Base-by-base conservation (phyloP, 2,329 filamentous ascomycete species). In the Talaromyces sp. region DNA sequence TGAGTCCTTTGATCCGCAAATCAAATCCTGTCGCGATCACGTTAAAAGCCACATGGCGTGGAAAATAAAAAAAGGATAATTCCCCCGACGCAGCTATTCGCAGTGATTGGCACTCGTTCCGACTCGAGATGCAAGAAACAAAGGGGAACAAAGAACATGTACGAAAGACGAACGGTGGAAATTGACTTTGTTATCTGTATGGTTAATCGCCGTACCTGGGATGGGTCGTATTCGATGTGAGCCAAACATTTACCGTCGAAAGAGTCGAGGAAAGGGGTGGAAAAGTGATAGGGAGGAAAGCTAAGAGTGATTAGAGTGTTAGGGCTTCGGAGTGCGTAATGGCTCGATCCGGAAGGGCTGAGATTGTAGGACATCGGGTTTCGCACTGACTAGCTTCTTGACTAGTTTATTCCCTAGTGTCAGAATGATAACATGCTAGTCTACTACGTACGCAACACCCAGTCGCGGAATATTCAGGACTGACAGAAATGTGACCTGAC, bases 251-350 rank as follows among this genome's bases (percentile, higher is more conserved):
- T 27, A 27, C 4, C 27, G 27, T 6, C 27, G 27, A 27, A 27
- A 27, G 11, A 37, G 6, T 54, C 13, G 27, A 56, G 27, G 39
- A 56, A 57, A 64, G 62, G 35, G 45, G 15, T 35, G 25, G 17
- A 47, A 66, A 66, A 63, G 22, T 66, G 64, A 66, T 41, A 66
- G 47, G 57, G 64, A 66, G 35, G 19, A 66, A 61, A 66, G 43
- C 47, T 35, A 54, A 31, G 33, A n/a, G 25, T 13, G 10, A 47
- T 37, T 13, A 33, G 37, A 56, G 10, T 39, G 49, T 45, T 54
- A 62, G 50, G 59, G 59, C 33, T 62, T 62, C 49, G 33, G 52
- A 37, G n/a, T 56, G 33, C n/a, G 37, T 45, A 31, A 15, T 39
- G 22, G 19, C 11, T 59, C 15, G 25, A 31, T 59, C 25, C 25